Evolutionary conservation across 768 basidiomycete species (phyloP).

Genomic region (Hygrophorus russula): DNA sequence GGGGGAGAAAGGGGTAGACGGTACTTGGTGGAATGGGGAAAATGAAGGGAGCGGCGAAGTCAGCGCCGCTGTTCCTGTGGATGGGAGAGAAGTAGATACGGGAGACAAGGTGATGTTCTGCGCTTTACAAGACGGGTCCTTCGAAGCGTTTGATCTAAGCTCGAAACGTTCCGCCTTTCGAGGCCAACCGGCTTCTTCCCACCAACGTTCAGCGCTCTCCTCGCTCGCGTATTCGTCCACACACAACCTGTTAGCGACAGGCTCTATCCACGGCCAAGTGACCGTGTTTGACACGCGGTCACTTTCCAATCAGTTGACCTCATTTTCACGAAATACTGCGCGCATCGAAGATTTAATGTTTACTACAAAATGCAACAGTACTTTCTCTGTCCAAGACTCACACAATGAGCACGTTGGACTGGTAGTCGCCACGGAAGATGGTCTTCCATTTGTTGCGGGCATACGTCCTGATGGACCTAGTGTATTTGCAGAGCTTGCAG

Average conservation of each 20-base stretch:
- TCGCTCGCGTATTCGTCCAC: constrained; percentile 33
- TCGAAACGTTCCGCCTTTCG: constrained; percentile 18
- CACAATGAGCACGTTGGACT: constrained; percentile 20
- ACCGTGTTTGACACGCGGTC: constrained; percentile 44
- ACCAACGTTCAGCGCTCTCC: constrained; percentile 18
- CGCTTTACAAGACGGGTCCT: constrained; percentile 42
- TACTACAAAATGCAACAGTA: constrained; percentile 6
- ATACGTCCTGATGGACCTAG: constrained; percentile 30
- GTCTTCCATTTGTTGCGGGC: constrained; percentile 44
- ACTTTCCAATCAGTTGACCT: constrained; percentile 25
- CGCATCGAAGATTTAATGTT: constrained; percentile 39
- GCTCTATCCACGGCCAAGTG: constrained; percentile 43
- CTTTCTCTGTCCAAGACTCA: neutral
- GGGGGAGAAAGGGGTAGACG: constrained; percentile 25
- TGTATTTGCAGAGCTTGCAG: constrained; percentile 39
- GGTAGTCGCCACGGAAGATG: constrained; percentile 45
- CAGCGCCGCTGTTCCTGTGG: constrained; percentile 4
- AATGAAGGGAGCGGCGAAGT: neutral
- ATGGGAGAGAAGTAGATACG: constrained; percentile 36
- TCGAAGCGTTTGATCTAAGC: constrained; percentile 46
- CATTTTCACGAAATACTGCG: constrained; percentile 35
- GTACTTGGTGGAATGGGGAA: constrained; percentile 6
- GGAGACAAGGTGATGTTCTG: constrained; percentile 37
- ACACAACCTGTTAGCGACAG: constrained; percentile 42
- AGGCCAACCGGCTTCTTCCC: constrained; percentile 15